Evolutionary conservation across 768 basidiomycete species (phyloP), one percentile per base, ranked within the genome.

Genomic region (Fistulinella prunicolor): DNA sequence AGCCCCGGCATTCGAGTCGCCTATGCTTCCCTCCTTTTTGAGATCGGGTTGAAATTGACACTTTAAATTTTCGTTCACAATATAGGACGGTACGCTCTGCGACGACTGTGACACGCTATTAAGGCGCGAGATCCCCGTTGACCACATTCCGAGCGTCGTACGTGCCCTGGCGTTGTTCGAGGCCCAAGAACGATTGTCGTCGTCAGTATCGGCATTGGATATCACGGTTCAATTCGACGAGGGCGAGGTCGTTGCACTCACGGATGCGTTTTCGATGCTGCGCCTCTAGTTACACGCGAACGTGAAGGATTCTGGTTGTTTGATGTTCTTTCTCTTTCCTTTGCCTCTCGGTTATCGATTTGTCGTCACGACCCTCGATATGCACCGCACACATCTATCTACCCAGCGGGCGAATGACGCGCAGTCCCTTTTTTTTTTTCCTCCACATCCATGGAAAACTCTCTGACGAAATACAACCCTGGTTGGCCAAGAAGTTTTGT

Each of bases 141-240:
- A 57, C 10, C 50, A 60, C 14, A 52, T 60, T n/a, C 61, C 58
- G 21, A 53, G 51, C 35, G 54, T 60, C 44, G 47, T 62, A 47
- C 58, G 58, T 14, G 58, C 61, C 14, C 17, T 62, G 4, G 23
- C 50, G 3, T 26, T 63, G 12, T 55, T 61, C 29, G 50, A 55
- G 39, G 45, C 41, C 9, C 55, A 53, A 19, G 49, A 55, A 30
- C 47, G 24, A 38, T 30, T 50, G 3, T 28, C 42, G 44, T 38
- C 16, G 30, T 48, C 21, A 26, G 16, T 20, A 14, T 32, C 30
- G 30, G 13, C 13, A 14, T 32, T 14, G 30, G 30, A 32, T 12
- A 12, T 32, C 30, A 14, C 7, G 30, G 30, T 9, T 32, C 30
- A 12, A 14, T 43, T 49, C 39, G 21, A 46, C 30, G 61, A 63